phyloP scores from a whole-genome alignment of 306 rosid species.

The Prosopis cineraria region DNA sequence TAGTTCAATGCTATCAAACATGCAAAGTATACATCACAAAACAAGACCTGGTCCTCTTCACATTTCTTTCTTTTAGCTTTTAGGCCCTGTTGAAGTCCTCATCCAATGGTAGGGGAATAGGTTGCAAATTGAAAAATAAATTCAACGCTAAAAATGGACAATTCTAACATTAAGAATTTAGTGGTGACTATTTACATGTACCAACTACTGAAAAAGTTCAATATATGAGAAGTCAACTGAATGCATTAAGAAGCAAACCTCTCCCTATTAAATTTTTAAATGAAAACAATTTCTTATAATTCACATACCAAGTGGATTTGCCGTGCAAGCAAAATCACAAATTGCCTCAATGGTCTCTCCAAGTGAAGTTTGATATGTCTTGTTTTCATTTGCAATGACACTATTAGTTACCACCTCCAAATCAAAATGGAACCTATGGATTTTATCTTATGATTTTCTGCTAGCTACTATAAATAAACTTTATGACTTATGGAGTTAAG shows the following conservation, averaged over 20 bases:
- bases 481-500: no score
- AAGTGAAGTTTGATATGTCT: constrained; percentile 51
- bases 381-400: constrained; percentile 32
- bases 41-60: no score
- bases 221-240: neutral
- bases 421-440: no score
- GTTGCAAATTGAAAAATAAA: neutral
- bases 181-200: neutral
- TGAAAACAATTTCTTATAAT: neutral
- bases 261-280: neutral
- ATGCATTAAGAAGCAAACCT: neutral
- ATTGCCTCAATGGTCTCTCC: constrained; percentile 67
- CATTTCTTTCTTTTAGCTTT: no score
- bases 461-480: no score
- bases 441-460: no score
- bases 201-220: neutral
- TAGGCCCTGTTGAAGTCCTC: no score
- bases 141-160: neutral
- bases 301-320: constrained; percentile 42
- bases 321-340: constrained; percentile 67
- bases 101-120: no score
- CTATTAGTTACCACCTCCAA: no score
- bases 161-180: neutral
- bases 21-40: no score
- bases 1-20: neutral